Conservation (phyloP, 169 alveolate species). For the Cryptosporidium tyzzeri region DNA sequence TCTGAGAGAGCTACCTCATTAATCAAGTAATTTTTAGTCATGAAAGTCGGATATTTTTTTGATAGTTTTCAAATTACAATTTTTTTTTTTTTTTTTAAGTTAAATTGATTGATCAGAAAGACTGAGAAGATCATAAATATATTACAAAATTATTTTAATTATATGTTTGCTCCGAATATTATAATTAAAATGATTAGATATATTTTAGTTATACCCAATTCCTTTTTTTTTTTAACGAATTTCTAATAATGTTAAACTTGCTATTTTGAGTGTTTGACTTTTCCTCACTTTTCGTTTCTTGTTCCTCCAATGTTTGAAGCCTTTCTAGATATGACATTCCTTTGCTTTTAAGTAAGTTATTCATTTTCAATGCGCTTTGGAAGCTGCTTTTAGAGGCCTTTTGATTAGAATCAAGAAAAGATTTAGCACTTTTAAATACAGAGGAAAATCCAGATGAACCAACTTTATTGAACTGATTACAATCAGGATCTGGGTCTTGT, state of each 20-base stretch:
- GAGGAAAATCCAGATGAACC: background rate
- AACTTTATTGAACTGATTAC: background rate
- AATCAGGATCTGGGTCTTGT: background rate
- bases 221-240: conserved; percentile 39
- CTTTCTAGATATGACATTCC: conserved; percentile 39
- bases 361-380: conserved; percentile 21
- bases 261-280: background rate
- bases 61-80: background rate
- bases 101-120: background rate
- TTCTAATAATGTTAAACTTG: conserved; percentile 16
- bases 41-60: background rate
- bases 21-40: background rate
- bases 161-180: background rate
- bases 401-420: background rate
- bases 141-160: background rate
- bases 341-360: conserved; percentile 26
- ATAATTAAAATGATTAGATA: conserved; percentile 7
- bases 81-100: background rate
- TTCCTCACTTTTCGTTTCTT: conserved; percentile 15
- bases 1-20: background rate
- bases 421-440: conserved; percentile 43
- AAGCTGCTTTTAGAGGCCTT: background rate
- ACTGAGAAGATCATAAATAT: background rate
- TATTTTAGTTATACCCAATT: conserved; percentile 1
- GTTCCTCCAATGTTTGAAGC: conserved; percentile 41